Evolutionary conservation across 192 early-diverging fungal genomes (phyloP).

Genomic region (Coemansia aciculifera): DNA sequence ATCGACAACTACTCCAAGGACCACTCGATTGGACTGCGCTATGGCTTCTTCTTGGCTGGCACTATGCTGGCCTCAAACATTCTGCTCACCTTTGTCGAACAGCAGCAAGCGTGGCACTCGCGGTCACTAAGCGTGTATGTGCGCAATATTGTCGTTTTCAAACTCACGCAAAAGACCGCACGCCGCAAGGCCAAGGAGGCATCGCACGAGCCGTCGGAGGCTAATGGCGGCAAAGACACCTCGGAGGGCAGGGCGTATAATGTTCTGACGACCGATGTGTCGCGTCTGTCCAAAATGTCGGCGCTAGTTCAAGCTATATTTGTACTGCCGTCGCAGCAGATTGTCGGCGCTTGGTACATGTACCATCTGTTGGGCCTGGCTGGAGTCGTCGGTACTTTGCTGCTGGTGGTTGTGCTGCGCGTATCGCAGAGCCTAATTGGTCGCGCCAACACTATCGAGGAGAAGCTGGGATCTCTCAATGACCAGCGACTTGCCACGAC

Average conservation of each 20-base stretch:
- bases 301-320: slow-evolving; percentile 56
- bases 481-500: slow-evolving; percentile 76
- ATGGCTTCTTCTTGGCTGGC: slow-evolving; percentile 58
- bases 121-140: slow-evolving; percentile 59
- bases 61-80: slow-evolving; percentile 58
- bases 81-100: slow-evolving; percentile 43
- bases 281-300: slow-evolving; percentile 56
- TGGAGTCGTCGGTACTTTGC: slow-evolving; percentile 71
- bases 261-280: slow-evolving; percentile 66
- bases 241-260: slow-evolving; percentile 66
- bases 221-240: slow-evolving; percentile 20
- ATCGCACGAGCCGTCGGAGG: slow-evolving; percentile 17
- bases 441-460: slow-evolving; percentile 57
- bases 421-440: slow-evolving; percentile 54
- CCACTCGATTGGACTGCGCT: slow-evolving; percentile 33
- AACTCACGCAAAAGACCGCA: slow-evolving; percentile 65
- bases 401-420: slow-evolving; percentile 62
- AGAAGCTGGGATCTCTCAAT: slow-evolving; percentile 55
- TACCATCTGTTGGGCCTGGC: slow-evolving; percentile 75
- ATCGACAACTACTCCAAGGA: slow-evolving; percentile 35
- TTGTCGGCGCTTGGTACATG: slow-evolving; percentile 68
- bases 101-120: slow-evolving; percentile 65
- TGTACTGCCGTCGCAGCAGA: slow-evolving; percentile 60
- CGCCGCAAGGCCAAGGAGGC: slow-evolving; percentile 54
- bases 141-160: slow-evolving; percentile 58